A percentile compares a stretch with the other conserved stretches of the same genome.
These are phyloP conservation scores for Paraleonurus japonicus DNA, from an alignment of 257 asterid species.

Conservation along the genomic window DNA sequence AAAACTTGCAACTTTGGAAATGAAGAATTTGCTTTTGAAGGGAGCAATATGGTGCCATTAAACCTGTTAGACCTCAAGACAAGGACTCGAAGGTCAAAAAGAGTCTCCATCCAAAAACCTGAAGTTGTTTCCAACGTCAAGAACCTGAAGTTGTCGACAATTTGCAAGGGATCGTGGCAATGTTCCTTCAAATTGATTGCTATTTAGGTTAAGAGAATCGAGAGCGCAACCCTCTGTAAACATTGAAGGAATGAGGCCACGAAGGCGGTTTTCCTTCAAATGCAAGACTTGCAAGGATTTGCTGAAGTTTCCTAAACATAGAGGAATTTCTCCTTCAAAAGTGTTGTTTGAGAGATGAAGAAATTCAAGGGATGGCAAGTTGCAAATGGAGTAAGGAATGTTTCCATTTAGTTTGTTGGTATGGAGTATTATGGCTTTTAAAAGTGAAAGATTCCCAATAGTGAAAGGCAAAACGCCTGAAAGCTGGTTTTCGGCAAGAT, in stretches of 20 bases:
- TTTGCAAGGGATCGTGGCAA: background rate
- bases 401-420: background rate
- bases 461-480: background rate
- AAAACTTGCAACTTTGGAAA: background rate
- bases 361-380: background rate
- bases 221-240: background rate
- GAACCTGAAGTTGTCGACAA: background rate
- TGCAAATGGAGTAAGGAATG: background rate
- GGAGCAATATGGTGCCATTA: background rate
- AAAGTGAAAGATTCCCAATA: background rate
- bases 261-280: background rate
- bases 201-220: background rate
- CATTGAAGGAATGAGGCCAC: background rate
- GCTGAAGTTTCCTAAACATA: background rate
- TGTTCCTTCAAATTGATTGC: background rate
- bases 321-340: background rate
- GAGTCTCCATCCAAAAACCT: background rate
- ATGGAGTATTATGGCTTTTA: background rate
- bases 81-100: background rate
- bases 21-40: background rate
- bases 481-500: background rate
- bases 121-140: background rate
- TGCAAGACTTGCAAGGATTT: background rate
- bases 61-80: background rate
- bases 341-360: background rate